Conservation (phyloP, 441 rosid species). For the Adansonia madagascariensis region DNA sequence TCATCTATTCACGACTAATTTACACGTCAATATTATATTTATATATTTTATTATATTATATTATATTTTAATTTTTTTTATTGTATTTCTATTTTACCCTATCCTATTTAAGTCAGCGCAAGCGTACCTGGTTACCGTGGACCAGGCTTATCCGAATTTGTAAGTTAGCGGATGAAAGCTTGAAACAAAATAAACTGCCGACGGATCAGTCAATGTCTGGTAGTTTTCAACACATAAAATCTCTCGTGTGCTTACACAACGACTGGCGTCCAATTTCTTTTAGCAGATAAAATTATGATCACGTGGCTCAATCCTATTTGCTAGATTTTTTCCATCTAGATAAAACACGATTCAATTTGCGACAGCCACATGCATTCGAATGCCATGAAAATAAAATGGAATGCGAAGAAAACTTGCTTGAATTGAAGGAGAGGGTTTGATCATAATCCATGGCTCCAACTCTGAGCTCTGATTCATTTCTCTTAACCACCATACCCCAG, state of each 20-base stretch:
- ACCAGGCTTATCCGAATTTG: background rate
- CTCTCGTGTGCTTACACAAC: slow-evolving; percentile 17
- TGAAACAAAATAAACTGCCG: background rate
- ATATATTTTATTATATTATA: too few relatives aligned
- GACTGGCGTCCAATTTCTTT: slow-evolving; percentile 36
- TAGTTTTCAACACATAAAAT: background rate
- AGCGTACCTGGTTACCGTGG: background rate
- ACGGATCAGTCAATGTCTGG: background rate
- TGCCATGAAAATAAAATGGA: slow-evolving; percentile 22
- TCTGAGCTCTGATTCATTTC: slow-evolving; percentile 71
- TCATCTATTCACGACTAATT: too few relatives aligned
- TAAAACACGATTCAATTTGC: slow-evolving; percentile 33
- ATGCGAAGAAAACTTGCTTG: background rate
- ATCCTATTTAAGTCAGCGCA: too few relatives aligned
- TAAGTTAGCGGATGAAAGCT: background rate
- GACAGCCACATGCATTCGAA: slow-evolving; percentile 21
- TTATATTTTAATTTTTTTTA: too few relatives aligned
- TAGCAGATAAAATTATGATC: slow-evolving; percentile 47
- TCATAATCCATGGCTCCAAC: slow-evolving; percentile 53
- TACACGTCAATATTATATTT: too few relatives aligned
- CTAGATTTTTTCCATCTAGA: slow-evolving; percentile 42
- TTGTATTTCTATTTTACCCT: too few relatives aligned
- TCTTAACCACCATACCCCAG: slow-evolving; percentile 44
- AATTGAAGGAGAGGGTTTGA: background rate
- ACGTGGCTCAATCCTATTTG: slow-evolving; percentile 64